A percentile compares a stretch with the other conserved stretches of the same genome.
phyloP scores from a whole-genome alignment of 192 early-diverging fungal genomes.

The Chytriomyces hyalinus region DNA sequence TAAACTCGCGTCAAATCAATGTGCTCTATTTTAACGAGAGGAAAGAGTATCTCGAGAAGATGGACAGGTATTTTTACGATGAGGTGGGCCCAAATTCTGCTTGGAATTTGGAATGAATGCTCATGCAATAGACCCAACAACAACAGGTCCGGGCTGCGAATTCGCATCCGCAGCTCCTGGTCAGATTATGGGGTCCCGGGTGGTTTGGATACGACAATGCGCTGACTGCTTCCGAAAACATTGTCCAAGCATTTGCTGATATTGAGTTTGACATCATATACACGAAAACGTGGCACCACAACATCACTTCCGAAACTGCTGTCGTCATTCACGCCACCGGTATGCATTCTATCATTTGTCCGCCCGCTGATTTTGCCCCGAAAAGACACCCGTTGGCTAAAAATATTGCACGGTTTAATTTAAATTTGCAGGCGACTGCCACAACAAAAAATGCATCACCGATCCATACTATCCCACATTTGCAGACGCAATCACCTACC shows the following conservation, averaged over 20 bases:
- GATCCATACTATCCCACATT: conserved; percentile 10
- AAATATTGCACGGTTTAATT: too few species aligned
- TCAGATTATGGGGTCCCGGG: conserved; percentile 17
- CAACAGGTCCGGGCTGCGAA: conserved; percentile 6
- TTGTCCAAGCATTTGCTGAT: conserved; percentile 1
- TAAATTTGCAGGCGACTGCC: conserved; percentile 10
- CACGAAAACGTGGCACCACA: conserved; percentile 21
- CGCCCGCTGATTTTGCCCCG: neutral
- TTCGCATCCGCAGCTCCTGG: neutral
- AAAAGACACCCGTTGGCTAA: neutral
- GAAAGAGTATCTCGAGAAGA: conserved; percentile 28
- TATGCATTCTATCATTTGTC: neutral
- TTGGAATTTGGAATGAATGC: too few species aligned
- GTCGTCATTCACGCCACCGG: conserved; percentile 18
- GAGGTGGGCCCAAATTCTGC: neutral
- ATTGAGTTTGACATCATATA: conserved; percentile 21
- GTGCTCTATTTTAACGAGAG: conserved; percentile 27
- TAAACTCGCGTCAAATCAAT: neutral
- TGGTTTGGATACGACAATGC: neutral
- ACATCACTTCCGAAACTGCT: conserved; percentile 9
- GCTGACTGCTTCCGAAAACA: conserved; percentile 14
- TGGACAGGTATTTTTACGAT: conserved; percentile 30
- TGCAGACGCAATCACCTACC: conserved; percentile 16
- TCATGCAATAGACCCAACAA: neutral
- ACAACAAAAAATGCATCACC: conserved; percentile 1